Evolutionary conservation across 1,284 basidiomycete genomes (phyloP).

Genomic region (Sphaerobolus stellatus): DNA sequence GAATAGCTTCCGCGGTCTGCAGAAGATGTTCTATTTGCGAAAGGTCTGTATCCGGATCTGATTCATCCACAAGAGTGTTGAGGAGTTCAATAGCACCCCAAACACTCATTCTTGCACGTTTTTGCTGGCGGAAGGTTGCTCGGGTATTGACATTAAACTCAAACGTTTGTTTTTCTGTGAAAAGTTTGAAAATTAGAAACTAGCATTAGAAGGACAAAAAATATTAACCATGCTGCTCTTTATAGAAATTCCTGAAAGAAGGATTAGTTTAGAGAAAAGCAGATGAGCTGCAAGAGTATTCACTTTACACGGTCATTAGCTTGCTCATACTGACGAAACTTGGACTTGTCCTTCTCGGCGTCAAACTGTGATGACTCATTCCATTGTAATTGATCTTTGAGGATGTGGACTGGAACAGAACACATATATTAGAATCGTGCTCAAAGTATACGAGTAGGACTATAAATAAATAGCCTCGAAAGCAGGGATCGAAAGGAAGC

Average conservation of each 20-base stretch:
- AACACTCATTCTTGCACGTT: conserved; percentile 70
- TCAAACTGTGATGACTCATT: conserved; percentile 68
- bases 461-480: neutral
- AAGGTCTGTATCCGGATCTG: conserved; percentile 78
- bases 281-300: neutral
- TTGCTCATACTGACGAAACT: conserved; percentile 72
- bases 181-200: neutral
- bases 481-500: neutral
- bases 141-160: conserved; percentile 79
- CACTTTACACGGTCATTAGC: conserved; percentile 83
- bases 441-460: neutral
- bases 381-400: conserved; percentile 57
- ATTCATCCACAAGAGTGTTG: conserved; percentile 85
- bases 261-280: neutral
- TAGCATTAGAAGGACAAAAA: conserved; percentile 1
- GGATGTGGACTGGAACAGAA: conserved; percentile 56
- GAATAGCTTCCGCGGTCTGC: conserved; percentile 90
- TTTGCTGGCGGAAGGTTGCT: conserved; percentile 65
- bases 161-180: conserved; percentile 81
- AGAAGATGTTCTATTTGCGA: conserved; percentile 90
- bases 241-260: conserved; percentile 60
- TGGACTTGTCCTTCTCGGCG: conserved; percentile 71
- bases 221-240: conserved; percentile 74
- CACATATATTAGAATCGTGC: neutral
- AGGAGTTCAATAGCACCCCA: conserved; percentile 93